Conservation (phyloP, 805 yeast genomes). For the Kuraishia piskuri region DNA sequence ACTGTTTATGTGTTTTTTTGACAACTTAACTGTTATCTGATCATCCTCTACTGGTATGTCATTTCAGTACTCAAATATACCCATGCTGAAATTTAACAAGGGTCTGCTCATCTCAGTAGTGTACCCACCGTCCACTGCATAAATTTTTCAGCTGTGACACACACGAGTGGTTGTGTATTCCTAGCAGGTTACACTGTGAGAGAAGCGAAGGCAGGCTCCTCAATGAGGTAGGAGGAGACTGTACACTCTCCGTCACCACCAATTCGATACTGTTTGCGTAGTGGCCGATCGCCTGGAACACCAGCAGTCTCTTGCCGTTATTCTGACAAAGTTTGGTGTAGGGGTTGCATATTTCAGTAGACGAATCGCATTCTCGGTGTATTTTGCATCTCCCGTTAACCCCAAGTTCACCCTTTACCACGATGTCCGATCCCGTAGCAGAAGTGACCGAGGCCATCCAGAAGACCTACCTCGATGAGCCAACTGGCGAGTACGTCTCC, state of each 20-base stretch:
- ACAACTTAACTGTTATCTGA: background rate
- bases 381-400: background rate
- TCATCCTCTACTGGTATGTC: background rate
- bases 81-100: background rate
- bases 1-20: no score
- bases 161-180: background rate
- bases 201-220: background rate
- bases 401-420: background rate
- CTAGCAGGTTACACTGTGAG: background rate
- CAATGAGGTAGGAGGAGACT: background rate
- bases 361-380: background rate
- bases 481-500: constrained; percentile 93
- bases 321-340: no score
- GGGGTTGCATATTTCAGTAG: no score
- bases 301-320: no score
- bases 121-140: background rate
- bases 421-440: constrained; percentile 38
- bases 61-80: background rate
- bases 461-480: constrained; percentile 83
- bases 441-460: constrained; percentile 56
- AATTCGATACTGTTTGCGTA: background rate
- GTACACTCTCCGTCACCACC: no score
- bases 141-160: background rate
- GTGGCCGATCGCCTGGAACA: no score
- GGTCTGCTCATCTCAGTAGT: background rate